A percentile compares a stretch with the other conserved stretches of the same genome.
Conservation (phyloP, 192 early-diverging fungal species). For the Powellomyces hirtus region DNA sequence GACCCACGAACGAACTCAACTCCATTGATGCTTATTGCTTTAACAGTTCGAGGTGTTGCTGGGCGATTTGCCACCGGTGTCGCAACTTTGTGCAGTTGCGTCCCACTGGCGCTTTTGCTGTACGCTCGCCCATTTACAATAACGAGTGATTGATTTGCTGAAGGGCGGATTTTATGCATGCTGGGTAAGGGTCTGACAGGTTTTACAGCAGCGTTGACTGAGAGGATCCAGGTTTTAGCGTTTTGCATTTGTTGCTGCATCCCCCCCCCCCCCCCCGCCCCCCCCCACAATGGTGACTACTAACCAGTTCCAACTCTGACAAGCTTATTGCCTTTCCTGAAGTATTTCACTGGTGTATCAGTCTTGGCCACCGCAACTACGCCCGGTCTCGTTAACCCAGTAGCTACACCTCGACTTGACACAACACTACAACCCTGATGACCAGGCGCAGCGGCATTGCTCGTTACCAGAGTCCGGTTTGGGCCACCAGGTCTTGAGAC, state of each 20-base stretch:
- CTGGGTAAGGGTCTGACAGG: too few species aligned
- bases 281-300: neutral
- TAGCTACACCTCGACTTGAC: neutral
- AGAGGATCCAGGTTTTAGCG: neutral
- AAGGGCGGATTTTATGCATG: neutral
- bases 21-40: slow-evolving; percentile 26
- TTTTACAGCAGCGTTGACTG: too few species aligned
- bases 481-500: neutral
- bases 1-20: slow-evolving; percentile 17
- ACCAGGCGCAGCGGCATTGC: too few species aligned
- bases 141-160: slow-evolving; percentile 14
- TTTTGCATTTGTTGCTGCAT: neutral
- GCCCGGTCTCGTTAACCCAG: neutral
- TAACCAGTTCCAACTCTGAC: slow-evolving; percentile 18
- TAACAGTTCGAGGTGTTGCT: slow-evolving; percentile 10
- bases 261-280: neutral
- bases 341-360: neutral
- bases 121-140: slow-evolving; percentile 16
- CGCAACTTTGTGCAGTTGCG: neutral
- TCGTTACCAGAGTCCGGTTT: neutral
- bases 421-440: neutral
- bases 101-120: slow-evolving; percentile 7
- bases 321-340: slow-evolving; percentile 17
- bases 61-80: neutral
- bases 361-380: neutral